phyloP scores from a whole-genome alignment of 768 basidiomycete species.

The Coprinopsis marcescibilis region DNA sequence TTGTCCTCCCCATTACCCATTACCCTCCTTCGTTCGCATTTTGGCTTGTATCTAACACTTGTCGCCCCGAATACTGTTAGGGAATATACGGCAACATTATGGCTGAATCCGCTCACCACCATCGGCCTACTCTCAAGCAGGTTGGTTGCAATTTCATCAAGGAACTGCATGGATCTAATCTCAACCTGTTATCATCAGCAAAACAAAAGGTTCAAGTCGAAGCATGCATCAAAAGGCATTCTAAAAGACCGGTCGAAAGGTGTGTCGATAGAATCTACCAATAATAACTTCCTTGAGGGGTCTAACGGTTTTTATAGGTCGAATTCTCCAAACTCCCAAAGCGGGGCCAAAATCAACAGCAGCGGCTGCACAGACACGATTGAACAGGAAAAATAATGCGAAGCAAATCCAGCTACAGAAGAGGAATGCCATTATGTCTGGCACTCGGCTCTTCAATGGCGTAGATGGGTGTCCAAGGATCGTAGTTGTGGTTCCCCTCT shows the following conservation, averaged over 20 bases:
- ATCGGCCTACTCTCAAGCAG: constrained; percentile 86
- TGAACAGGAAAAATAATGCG: constrained; percentile 78
- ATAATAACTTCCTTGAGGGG: no score
- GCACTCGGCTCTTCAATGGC: constrained; percentile 74
- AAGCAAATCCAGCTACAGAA: constrained; percentile 79
- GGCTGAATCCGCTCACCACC: constrained; percentile 49
- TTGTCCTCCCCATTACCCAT: no score
- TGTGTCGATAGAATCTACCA: constrained; percentile 16
- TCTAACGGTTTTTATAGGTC: constrained; percentile 36
- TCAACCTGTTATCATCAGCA: constrained; percentile 39
- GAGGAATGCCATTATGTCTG: constrained; percentile 58
- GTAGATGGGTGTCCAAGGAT: constrained; percentile 78
- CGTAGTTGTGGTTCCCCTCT: constrained; percentile 83
- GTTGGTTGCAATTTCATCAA: constrained; percentile 24
- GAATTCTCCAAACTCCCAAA: constrained; percentile 54
- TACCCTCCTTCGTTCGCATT: no score
- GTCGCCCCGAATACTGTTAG: no score
- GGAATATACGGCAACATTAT: no score
- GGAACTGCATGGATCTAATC: constrained; percentile 3
- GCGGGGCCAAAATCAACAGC: constrained; percentile 39
- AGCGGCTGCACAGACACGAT: constrained; percentile 60
- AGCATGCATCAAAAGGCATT: constrained; percentile 80
- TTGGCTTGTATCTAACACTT: no score
- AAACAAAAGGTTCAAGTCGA: constrained; percentile 93
- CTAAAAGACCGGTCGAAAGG: constrained; percentile 86